phyloP scores from a whole-genome alignment of 768 basidiomycete genomes.

The Trametes sanguinea region DNA sequence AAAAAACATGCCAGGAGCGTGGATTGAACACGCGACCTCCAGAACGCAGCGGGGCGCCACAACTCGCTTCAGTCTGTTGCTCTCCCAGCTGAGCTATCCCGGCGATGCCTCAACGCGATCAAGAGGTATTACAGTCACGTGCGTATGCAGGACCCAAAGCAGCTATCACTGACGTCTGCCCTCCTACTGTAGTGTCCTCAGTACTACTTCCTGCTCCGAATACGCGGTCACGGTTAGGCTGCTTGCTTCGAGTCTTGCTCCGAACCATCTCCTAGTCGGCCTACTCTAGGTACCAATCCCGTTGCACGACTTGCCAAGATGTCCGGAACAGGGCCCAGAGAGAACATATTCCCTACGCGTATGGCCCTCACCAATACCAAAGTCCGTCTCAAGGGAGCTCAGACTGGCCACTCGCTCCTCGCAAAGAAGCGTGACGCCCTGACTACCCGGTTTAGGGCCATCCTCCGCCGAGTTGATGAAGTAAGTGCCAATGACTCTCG shows the following conservation, averaged over 20 bases:
- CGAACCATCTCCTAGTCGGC: too few relatives aligned
- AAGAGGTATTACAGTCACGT: too few relatives aligned
- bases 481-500: too few relatives aligned
- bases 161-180: neutral
- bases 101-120: too few relatives aligned
- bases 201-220: too few relatives aligned
- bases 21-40: constrained; percentile 24
- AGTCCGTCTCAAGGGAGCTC: constrained; percentile 84
- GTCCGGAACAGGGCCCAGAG: constrained; percentile 89
- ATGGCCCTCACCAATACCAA: constrained; percentile 97
- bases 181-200: neutral
- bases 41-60: neutral
- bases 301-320: constrained; percentile 42
- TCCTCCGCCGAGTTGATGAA: constrained; percentile 97
- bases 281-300: too few relatives aligned
- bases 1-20: constrained; percentile 17
- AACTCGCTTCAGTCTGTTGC: constrained; percentile 35
- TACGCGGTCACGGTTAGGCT: too few relatives aligned
- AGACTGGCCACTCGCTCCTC: constrained; percentile 91
- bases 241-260: too few relatives aligned
- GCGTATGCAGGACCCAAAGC: too few relatives aligned
- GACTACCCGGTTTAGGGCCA: constrained; percentile 91
- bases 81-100: constrained; percentile 39
- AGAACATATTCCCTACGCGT: constrained; percentile 94
- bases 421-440: constrained; percentile 99